phyloP scores from a whole-genome alignment of 106 monocot genomes.

The Dendrobium chrysotoxum region DNA sequence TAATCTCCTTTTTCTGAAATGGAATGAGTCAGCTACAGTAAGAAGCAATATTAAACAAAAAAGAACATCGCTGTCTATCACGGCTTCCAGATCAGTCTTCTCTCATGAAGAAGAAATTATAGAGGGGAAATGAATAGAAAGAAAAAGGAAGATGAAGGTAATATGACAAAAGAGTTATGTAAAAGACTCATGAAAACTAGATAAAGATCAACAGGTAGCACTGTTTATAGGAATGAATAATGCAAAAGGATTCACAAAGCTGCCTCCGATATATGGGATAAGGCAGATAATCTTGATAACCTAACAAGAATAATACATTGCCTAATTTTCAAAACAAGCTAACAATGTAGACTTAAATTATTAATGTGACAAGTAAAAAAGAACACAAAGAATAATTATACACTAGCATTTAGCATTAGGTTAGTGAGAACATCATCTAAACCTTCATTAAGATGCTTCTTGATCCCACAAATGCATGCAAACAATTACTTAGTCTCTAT shows the following conservation, averaged over 20 bases:
- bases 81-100: background rate
- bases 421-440: background rate
- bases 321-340: background rate
- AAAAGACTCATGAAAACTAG: background rate
- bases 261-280: background rate
- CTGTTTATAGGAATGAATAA: background rate
- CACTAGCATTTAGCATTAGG: background rate
- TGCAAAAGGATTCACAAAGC: background rate
- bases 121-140: background rate
- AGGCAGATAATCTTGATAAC: background rate
- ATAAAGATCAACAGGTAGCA: background rate
- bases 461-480: background rate
- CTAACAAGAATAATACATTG: background rate
- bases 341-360: background rate
- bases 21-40: background rate
- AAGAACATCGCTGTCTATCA: background rate
- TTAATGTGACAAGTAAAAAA: background rate
- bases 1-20: slow-evolving; percentile 62
- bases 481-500: background rate
- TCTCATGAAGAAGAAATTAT: background rate
- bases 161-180: background rate
- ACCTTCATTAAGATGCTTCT: background rate
- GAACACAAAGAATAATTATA: background rate
- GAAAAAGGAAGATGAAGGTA: background rate
- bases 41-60: background rate